Evolutionary conservation across 805 yeast genomes (phyloP).

Genomic region (Yarrowia sp.): DNA sequence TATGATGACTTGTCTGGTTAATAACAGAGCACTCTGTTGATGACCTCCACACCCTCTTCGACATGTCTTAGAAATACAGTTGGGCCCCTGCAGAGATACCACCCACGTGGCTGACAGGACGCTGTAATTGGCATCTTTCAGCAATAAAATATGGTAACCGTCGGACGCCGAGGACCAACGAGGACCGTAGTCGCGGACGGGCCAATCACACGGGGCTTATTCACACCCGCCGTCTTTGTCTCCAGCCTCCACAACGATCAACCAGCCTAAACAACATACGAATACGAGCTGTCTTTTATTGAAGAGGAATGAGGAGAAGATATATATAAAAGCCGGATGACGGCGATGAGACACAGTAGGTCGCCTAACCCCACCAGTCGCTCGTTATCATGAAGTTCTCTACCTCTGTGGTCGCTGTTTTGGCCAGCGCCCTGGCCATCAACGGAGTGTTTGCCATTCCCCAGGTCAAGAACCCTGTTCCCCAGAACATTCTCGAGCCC

Average conservation of each 20-base stretch:
- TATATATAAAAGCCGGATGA: background rate
- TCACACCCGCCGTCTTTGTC: background rate
- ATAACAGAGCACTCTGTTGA: too few species aligned
- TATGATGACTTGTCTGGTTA: too few species aligned
- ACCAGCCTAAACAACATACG: conserved; percentile 15
- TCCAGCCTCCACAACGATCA: background rate
- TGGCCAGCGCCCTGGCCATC: conserved; percentile 17
- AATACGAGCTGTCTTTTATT: conserved; percentile 4
- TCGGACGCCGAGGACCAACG: conserved; percentile 6
- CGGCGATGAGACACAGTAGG: background rate
- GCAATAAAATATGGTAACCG: background rate
- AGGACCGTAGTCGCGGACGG: background rate
- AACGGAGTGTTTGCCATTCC: conserved; percentile 26
- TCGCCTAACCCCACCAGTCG: background rate
- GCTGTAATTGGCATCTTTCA: conserved; percentile 13
- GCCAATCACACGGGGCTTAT: conserved; percentile 10
- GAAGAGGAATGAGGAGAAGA: background rate
- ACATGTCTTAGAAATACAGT: background rate
- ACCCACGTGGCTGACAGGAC: conserved; percentile 4
- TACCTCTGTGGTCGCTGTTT: conserved; percentile 11
- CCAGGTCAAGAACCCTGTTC: conserved; percentile 33
- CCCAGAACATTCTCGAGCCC: conserved; percentile 21
- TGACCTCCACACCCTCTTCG: too few species aligned
- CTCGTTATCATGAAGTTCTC: conserved; percentile 24
- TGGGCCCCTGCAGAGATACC: conserved; percentile 2